Evolutionary conservation across 140 eudicot species (phyloP), one percentile per base, ranked within the genome.

Genomic region (Cichorium intybus): DNA sequence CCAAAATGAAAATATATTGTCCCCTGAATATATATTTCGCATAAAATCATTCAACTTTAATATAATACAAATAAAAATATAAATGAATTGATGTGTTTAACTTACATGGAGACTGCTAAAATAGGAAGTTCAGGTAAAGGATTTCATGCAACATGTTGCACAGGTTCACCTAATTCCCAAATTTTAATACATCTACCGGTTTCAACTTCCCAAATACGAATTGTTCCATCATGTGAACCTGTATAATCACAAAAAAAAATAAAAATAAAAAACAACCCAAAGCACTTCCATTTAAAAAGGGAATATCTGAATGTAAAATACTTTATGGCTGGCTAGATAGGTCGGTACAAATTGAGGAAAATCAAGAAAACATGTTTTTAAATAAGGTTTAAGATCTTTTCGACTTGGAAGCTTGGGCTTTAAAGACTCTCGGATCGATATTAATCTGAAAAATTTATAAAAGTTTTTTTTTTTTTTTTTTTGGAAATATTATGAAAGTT

Each of bases 141-240:
- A 85, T 92, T 92, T 96, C 98, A 92, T 41, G 93, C 81, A 63
- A 92, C 98, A 53, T 85, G 79, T 22, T 67, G 75, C 27, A 87
- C 83, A 41, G 85, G 66, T 70, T 81, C 95, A 48, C 88, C 98
- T 9, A 92, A 50, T 56, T 88, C 93, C 92, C 92, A 87, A 27
- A 79, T 66, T 60, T 75, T 82, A 41, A 86, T 63, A 77, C n/a
- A n/a, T n/a, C n/a, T n/a, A n/a, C n/a, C n/a, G n/a, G n/a, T n/a
- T n/a, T n/a, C n/a, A n/a, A n/a, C n/a, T n/a, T n/a, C n/a, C n/a
- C n/a, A n/a, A n/a, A n/a, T n/a, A n/a, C n/a, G n/a, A n/a, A n/a
- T n/a, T 95, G 96, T 83, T 49, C 92, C 87, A 65, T 92, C 98
- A 56, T 39, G 82, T 26, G 98, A 92, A 39, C 98, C 98, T 92